A percentile compares a stretch with the other conserved stretches of the same genome.
phyloP scores from a whole-genome alignment of 2,329 filamentous ascomycete species.

The Rhinocladiella mackenziei region DNA sequence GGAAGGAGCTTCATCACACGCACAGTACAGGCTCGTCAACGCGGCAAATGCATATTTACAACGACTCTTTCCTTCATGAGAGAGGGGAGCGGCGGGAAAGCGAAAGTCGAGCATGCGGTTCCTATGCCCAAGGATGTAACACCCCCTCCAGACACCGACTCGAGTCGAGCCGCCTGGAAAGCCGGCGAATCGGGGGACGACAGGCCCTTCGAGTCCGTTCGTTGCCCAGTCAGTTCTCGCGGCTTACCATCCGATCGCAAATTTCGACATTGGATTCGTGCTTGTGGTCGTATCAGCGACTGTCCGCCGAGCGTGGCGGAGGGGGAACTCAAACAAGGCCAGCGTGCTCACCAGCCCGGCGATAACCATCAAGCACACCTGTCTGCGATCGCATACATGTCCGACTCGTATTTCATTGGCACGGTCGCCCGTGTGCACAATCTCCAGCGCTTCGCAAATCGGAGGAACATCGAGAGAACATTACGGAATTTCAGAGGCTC shows the following conservation, averaged over 20 bases:
- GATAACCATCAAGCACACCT: constrained; percentile 43
- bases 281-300: constrained; percentile 33
- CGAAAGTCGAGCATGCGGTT: constrained; percentile 62
- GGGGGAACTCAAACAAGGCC: constrained; percentile 17
- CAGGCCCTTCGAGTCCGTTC: constrained; percentile 40
- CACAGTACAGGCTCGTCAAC: constrained; percentile 91
- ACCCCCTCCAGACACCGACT: constrained; percentile 34
- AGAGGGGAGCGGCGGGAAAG: constrained; percentile 53
- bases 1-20: constrained; percentile 85
- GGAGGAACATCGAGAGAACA: constrained; percentile 40
- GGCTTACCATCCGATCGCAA: constrained; percentile 60
- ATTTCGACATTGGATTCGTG: constrained; percentile 53
- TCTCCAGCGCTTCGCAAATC: constrained; percentile 67
- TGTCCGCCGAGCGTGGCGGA: constrained; percentile 28
- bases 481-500: constrained; percentile 41
- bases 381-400: constrained; percentile 86
- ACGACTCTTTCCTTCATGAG: constrained; percentile 86
- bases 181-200: constrained; percentile 11
- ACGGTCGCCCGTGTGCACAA: constrained; percentile 78
- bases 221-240: constrained; percentile 41
- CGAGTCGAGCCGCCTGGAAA: constrained; percentile 5
- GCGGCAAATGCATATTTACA: constrained; percentile 87
- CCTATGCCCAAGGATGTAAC: constrained; percentile 50
- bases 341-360: constrained; percentile 17
- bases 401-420: constrained; percentile 88